A percentile compares a stretch with the other conserved stretches of the same genome.
Evolutionary conservation across 371 early-diverging fungal genomes (phyloP).

Genomic region (Mortierella sp.): DNA sequence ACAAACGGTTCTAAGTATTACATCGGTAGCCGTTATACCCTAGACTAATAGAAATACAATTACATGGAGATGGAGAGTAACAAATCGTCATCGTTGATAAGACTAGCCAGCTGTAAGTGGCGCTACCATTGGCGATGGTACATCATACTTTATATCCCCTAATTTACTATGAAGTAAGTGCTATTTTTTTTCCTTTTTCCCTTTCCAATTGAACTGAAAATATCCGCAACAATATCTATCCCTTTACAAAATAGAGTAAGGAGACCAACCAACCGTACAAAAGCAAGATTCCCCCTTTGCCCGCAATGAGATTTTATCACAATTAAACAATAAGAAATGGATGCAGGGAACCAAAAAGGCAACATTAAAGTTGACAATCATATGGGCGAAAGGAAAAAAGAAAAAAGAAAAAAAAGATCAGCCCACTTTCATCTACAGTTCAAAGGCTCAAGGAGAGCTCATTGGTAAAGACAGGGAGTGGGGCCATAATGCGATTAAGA

Average conservation of each 20-base stretch:
- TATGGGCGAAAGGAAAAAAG: neutral
- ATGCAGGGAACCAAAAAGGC: neutral
- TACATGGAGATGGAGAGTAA: neutral
- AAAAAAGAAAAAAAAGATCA: slow-evolving; percentile 3
- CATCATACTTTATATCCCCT: neutral
- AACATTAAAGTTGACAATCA: neutral
- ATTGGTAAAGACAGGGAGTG: neutral
- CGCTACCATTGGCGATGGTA: neutral
- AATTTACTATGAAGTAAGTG: neutral
- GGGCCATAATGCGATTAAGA: neutral
- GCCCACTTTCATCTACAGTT: neutral
- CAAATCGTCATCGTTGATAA: too few relatives aligned
- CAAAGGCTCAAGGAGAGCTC: neutral
- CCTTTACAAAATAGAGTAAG: too few relatives aligned
- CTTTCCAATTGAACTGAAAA: neutral
- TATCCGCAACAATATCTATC: too few relatives aligned
- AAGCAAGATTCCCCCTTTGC: neutral
- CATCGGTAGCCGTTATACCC: too few relatives aligned
- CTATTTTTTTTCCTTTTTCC: too few relatives aligned
- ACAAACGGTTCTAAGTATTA: too few relatives aligned
- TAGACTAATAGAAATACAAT: neutral
- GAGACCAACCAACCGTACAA: too few relatives aligned
- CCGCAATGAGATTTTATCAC: too few relatives aligned
- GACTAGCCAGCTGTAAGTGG: too few relatives aligned
- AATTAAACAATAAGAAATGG: too few relatives aligned